Evolutionary conservation across 2,329 filamentous ascomycete species (phyloP).

Genomic region (Didymosphaeria variabile): DNA sequence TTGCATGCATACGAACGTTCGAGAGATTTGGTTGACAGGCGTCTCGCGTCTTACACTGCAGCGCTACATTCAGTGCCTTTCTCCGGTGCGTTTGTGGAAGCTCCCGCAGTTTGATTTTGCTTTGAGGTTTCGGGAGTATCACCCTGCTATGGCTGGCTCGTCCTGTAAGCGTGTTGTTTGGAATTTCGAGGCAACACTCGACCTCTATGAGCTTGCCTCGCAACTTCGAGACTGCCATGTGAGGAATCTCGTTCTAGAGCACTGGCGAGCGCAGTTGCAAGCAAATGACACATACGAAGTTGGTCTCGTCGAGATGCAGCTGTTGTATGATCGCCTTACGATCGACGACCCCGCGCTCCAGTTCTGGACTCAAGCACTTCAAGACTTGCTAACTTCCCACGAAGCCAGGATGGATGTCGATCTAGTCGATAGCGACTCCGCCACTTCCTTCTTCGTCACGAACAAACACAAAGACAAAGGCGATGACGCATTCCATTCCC

Average conservation of each 20-base stretch:
- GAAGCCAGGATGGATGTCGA: background rate
- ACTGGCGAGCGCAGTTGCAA: background rate
- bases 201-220: conserved; percentile 4
- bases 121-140: background rate
- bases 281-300: background rate
- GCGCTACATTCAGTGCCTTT: conserved; percentile 2
- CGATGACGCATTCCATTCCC: background rate
- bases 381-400: background rate
- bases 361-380: conserved; percentile 1
- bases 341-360: background rate
- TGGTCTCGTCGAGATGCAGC: background rate
- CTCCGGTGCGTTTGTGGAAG: background rate
- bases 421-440: background rate
- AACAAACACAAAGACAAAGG: background rate
- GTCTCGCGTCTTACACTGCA: background rate
- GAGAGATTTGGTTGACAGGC: background rate
- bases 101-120: background rate
- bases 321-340: background rate
- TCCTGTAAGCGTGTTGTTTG: background rate
- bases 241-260: background rate
- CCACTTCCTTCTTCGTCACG: background rate
- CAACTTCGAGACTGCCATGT: conserved; percentile 8
- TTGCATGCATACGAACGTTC: background rate
- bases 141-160: background rate
- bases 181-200: background rate